phyloP scores from a whole-genome alignment of 139 green algal species.

The Coelastrella sp. region DNA sequence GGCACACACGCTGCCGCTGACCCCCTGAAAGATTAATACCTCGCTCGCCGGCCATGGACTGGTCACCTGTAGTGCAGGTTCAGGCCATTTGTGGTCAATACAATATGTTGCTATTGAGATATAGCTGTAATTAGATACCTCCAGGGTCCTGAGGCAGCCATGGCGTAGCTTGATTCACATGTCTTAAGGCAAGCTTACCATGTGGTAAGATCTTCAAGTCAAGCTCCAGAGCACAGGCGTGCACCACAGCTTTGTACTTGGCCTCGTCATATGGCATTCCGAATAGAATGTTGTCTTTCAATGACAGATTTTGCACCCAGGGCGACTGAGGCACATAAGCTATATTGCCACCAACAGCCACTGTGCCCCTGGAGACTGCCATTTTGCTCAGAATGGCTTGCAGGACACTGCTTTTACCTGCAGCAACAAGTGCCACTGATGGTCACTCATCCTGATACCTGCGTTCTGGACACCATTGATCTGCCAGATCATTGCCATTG shows the following conservation, averaged over 20 bases:
- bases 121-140: too few species aligned
- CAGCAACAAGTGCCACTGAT: neutral
- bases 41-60: conserved; percentile 68
- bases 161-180: too few species aligned
- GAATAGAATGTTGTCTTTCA: conserved; percentile 79
- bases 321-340: conserved; percentile 72
- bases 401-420: conserved; percentile 59
- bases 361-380: conserved; percentile 28
- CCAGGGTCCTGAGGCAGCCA: too few species aligned
- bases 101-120: too few species aligned
- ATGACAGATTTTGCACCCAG: conserved; percentile 82
- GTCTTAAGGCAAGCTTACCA: too few species aligned
- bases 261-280: conserved; percentile 63
- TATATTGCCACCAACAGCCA: conserved; percentile 57
- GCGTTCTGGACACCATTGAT: too few species aligned
- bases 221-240: conserved; percentile 66
- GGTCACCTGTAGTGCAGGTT: conserved; percentile 52
- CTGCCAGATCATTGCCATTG: too few species aligned
- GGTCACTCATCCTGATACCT: too few species aligned
- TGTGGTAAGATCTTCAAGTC: conserved; percentile 61
- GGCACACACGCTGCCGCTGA: conserved; percentile 70
- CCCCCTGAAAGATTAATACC: conserved; percentile 80
- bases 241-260: conserved; percentile 53
- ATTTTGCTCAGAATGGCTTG: conserved; percentile 72
- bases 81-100: too few species aligned